Base-by-base conservation (phyloP, 306 rosid genomes). In the Cucumis cinereus region DNA sequence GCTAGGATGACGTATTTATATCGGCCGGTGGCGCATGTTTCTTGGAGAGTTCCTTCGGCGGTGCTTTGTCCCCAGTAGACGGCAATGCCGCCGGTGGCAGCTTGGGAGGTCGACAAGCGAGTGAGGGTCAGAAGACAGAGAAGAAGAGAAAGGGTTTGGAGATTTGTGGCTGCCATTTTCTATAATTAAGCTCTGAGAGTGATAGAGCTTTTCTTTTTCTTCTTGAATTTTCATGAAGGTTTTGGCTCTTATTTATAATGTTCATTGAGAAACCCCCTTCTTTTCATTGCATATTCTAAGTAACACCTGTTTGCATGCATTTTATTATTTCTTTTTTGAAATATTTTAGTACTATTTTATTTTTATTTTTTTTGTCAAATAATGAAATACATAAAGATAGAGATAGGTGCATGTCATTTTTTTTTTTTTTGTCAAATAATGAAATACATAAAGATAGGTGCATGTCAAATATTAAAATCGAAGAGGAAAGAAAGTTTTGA, bases 21-120 rank as follows among this genome's bases (percentile, higher is more conserved):
- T 71, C 17, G 77, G 2, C 88, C 81, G 0, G 93, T 87, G 72
- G 87, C 88, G 7, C 97, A 92, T 12, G 97, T 82, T 38, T 87
- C 81, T 0, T 82, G 57, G 6, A 92, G 76, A 15, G 89, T 88
- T 0, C 95, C 91, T 77, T 89, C 95, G 67, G 80, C 79, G 12
- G 88, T 86, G 38, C 78, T 84, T 84, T 91, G 91, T 70, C 95
- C 95, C 91, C 95, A 89, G 59, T 91, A 91, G 63, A 88, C 75
- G 23, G 91, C 88, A 33, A 89, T 82, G 75, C 85, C 92, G 5
- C 88, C 50, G 50, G 50, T 10, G 16, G 50, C 87, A 0, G 79
- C 81, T 0, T 72, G 11, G n/a, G 89, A 80, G 84, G 77, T 33
- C 71, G 63, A 10, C 23, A 82, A 23, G 0, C 70, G 60, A 50